phyloP scores from a whole-genome alignment of 2,329 filamentous ascomycete genomes.

The Drechslerella coelobrocha region DNA sequence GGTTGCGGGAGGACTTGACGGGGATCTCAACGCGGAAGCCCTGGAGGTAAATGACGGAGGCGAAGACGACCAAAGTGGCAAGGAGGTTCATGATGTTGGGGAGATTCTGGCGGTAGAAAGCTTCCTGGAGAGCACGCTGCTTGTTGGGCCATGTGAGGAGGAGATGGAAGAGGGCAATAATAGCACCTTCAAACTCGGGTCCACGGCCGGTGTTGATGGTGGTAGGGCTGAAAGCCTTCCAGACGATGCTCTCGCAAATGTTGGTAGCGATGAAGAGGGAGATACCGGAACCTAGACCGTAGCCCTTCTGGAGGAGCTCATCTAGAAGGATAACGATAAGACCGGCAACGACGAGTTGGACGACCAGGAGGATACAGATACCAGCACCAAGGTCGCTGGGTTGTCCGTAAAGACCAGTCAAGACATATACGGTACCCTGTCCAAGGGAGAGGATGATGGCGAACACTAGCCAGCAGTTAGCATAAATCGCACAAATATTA shows the following conservation, averaged over 20 bases:
- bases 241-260: conserved; percentile 99
- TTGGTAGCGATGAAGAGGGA: conserved; percentile 99
- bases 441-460: conserved; percentile 97
- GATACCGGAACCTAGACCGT: conserved; percentile 97
- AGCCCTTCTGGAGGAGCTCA: conserved; percentile 98
- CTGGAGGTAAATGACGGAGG: conserved; percentile 97
- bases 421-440: conserved; percentile 96
- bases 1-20: conserved; percentile 98
- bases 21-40: conserved; percentile 99
- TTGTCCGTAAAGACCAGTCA: conserved; percentile 96
- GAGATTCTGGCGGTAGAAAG: conserved; percentile 98
- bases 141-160: conserved; percentile 99
- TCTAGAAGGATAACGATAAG: conserved; percentile 99
- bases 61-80: conserved; percentile 90
- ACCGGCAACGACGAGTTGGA: conserved; percentile 95
- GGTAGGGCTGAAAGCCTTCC: conserved; percentile 99
- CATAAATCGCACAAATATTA: conserved; percentile 11
- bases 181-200: conserved; percentile 97
- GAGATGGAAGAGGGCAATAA: conserved; percentile 97
- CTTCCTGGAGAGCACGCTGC: conserved; percentile 96
- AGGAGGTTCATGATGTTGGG: conserved; percentile 99
- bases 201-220: conserved; percentile 99
- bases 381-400: conserved; percentile 95
- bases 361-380: conserved; percentile 96
- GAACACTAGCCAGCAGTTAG: conserved; percentile 64